Percentiles rank a stretch among this genome's conserved stretches.
Conservation (phyloP, 78 protist species). For the Dictyostelium purpureum region DNA sequence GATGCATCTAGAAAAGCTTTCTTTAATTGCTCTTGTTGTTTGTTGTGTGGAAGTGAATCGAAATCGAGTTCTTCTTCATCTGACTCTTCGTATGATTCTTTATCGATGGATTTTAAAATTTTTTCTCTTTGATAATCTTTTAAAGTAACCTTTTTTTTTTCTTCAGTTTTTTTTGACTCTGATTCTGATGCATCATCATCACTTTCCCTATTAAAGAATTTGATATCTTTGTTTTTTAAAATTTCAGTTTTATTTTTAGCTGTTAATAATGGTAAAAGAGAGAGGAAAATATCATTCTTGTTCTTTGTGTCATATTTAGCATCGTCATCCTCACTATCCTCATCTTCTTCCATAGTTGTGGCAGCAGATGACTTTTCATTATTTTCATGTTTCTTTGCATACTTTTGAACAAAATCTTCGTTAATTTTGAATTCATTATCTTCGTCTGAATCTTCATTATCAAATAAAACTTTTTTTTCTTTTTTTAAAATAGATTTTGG, state of each 20-base stretch:
- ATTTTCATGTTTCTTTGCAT: not conserved
- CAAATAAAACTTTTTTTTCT: not conserved
- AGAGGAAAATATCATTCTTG: conserved; percentile 50
- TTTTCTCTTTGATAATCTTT: conserved; percentile 25
- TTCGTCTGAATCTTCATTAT: not conserved
- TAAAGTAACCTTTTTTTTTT: conserved; percentile 18
- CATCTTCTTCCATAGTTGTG: conserved; percentile 23
- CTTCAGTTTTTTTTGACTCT: not conserved
- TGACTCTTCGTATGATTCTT: conserved; percentile 43
- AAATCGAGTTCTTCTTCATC: conserved; percentile 23
- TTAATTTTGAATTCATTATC: conserved; percentile 8
- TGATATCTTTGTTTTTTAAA: not conserved
- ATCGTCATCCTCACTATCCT: conserved; percentile 63
- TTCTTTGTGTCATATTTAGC: conserved; percentile 33
- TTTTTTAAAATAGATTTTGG: not conserved
- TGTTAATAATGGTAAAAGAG: conserved; percentile 38
- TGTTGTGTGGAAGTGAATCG: conserved; percentile 39
- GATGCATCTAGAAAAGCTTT: conserved; percentile 29
- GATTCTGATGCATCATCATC: not conserved
- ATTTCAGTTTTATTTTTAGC: conserved; percentile 1
- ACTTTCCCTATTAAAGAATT: conserved; percentile 1
- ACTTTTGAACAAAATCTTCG: not conserved
- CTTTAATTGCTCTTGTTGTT: conserved; percentile 60
- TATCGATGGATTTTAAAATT: conserved; percentile 45
- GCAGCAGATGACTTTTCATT: not conserved